A percentile compares a stretch with the other conserved stretches of the same genome.
These are phyloP conservation scores for Russula sp. DNA, from an alignment of 768 basidiomycete species.

Conservation along the genomic window DNA sequence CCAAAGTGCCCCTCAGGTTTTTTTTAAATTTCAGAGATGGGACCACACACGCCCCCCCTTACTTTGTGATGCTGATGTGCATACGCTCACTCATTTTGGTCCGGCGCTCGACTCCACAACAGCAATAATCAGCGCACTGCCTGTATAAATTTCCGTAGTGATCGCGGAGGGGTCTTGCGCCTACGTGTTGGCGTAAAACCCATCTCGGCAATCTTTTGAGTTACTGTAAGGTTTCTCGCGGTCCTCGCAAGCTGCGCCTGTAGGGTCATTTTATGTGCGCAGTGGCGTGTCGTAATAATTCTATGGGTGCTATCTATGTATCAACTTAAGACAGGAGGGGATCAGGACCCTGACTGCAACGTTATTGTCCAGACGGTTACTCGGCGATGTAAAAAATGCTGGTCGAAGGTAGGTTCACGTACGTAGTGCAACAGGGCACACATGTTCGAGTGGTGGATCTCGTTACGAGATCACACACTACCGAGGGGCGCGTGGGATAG, in stretches of 20 bases:
- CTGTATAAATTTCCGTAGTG: background rate
- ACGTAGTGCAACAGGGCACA: background rate
- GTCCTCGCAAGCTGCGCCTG: background rate
- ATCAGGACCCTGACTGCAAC: background rate
- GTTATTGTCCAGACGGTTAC: background rate
- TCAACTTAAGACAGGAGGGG: background rate
- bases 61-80: no score
- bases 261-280: background rate
- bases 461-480: background rate
- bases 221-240: background rate
- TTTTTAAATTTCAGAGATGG: no score
- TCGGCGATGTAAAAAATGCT: background rate
- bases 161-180: background rate
- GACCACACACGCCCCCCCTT: background rate
- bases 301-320: background rate
- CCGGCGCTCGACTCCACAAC: background rate
- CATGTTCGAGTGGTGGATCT: background rate
- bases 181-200: background rate
- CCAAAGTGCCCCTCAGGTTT: background rate
- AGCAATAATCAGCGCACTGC: background rate
- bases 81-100: background rate
- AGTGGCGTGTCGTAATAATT: background rate
- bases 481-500: background rate
- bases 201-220: conserved; percentile 4
- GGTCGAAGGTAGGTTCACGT: background rate